Percentiles rank a stretch among this genome's conserved stretches.
Conservation (phyloP, 768 basidiomycete species). For the Rhizopogon vesiculosus region DNA sequence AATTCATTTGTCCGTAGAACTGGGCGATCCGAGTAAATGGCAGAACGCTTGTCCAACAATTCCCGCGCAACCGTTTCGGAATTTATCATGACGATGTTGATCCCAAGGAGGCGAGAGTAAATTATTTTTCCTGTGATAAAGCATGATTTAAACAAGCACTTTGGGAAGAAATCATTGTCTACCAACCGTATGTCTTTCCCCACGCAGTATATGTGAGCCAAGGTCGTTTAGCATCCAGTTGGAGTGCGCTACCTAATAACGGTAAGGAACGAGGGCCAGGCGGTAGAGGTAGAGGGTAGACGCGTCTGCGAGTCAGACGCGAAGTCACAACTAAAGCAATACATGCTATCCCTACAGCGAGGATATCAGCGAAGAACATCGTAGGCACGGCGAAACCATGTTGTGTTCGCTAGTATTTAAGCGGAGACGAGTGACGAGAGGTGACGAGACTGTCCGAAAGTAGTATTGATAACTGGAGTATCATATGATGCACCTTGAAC, state of each 20-base stretch:
- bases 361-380: not conserved
- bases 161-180: not conserved
- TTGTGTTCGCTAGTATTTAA: no score
- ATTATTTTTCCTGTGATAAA: not conserved
- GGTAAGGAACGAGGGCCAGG: conserved; percentile 9
- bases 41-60: not conserved
- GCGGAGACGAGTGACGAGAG: no score
- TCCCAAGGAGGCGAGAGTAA: not conserved
- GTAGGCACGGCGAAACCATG: no score
- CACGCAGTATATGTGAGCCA: conserved; percentile 17
- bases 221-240: conserved; percentile 7
- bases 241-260: conserved; percentile 6
- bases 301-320: not conserved
- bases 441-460: no score
- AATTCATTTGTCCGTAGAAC: not conserved
- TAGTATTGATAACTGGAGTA: no score
- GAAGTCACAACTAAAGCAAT: not conserved
- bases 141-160: not conserved
- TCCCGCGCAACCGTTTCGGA: not conserved
- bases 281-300: conserved; percentile 2
- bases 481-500: no score
- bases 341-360: not conserved
- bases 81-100: not conserved
- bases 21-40: not conserved
- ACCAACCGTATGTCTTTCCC: conserved; percentile 15